Percentiles rank a stretch among this genome's conserved stretches.
phyloP scores from a whole-genome alignment of 768 basidiomycete genomes.

The Russula ochroleuca region DNA sequence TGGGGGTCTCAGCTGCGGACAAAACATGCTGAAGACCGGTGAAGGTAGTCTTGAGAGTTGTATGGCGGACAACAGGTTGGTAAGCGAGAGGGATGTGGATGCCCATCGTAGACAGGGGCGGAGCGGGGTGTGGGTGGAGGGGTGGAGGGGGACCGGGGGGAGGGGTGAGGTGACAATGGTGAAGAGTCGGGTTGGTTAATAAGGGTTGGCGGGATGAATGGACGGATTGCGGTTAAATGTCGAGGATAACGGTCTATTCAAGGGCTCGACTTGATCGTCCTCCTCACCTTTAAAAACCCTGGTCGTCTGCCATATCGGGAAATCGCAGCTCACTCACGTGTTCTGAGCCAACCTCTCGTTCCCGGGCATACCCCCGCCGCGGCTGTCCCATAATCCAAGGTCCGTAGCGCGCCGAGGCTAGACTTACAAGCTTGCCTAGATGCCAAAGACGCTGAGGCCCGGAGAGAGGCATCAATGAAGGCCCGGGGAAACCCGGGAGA shows the following conservation, averaged over 20 bases:
- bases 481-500: slow-evolving; percentile 3
- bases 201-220: not conserved
- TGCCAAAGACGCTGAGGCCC: not conserved
- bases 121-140: not conserved
- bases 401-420: not conserved
- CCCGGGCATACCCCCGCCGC: too few species aligned
- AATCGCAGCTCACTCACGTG: not conserved
- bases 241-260: not conserved
- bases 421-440: not conserved
- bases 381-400: too few species aligned
- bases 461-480: slow-evolving; percentile 1
- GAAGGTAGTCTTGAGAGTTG: slow-evolving; percentile 58
- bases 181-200: not conserved
- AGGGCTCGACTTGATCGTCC: not conserved
- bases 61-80: slow-evolving; percentile 45
- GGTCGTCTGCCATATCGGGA: slow-evolving; percentile 12
- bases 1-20: slow-evolving; percentile 50
- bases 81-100: slow-evolving; percentile 20
- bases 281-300: not conserved
- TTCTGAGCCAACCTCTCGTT: not conserved
- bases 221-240: not conserved
- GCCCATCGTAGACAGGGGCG: slow-evolving; percentile 18
- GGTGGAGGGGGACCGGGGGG: not conserved
- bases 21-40: slow-evolving; percentile 57
- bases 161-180: not conserved